These are phyloP conservation scores for Polygonum maritimum DNA, from an alignment of 148 eudicot genomes.

Conservation along the genomic window DNA sequence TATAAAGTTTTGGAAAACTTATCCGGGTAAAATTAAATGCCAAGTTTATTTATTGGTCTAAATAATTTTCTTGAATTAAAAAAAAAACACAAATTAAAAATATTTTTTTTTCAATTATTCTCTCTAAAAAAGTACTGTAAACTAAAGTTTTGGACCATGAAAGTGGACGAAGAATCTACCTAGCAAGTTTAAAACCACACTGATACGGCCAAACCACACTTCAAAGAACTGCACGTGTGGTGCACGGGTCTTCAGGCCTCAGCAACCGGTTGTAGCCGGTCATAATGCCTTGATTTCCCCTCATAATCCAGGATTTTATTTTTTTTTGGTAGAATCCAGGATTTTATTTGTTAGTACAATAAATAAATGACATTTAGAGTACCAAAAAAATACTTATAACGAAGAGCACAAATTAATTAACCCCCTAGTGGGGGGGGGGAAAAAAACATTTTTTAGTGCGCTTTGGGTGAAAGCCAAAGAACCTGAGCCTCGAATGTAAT, in stretches of 20 bases:
- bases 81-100: too few species aligned
- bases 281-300: background rate
- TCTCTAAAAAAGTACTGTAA: too few species aligned
- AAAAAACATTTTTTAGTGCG: background rate
- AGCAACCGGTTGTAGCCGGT: constrained; percentile 22
- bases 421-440: background rate
- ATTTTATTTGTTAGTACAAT: background rate
- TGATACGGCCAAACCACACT: too few species aligned
- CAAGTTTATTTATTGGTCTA: too few species aligned
- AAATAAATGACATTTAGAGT: too few species aligned
- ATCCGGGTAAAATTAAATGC: too few species aligned
- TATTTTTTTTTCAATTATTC: too few species aligned
- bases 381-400: background rate
- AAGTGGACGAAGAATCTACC: too few species aligned
- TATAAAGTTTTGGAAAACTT: too few species aligned
- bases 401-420: background rate
- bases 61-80: too few species aligned
- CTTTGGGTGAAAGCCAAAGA: background rate
- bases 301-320: background rate
- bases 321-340: background rate
- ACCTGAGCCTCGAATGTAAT: background rate
- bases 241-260: constrained; percentile 26
- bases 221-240: constrained; percentile 30
- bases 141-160: too few species aligned
- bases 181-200: too few species aligned